Base-by-base conservation (phyloP, 345 rosid genomes). In the Lumnitzera racemosa region DNA sequence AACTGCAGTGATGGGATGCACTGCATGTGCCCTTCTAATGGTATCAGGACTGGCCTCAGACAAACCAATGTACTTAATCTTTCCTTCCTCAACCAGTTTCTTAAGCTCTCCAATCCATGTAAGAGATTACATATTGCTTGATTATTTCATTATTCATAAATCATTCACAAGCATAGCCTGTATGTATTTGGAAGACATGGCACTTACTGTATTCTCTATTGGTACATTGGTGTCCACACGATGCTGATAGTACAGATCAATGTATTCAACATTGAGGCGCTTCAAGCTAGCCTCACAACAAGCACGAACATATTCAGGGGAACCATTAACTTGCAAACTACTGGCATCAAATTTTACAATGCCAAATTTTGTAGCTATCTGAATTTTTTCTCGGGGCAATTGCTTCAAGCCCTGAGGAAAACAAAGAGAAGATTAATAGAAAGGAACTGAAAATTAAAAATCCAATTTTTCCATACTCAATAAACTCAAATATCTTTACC, bases 211-310 rank as follows among this genome's bases (percentile, higher is more conserved):
- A 49, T 78, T 84, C 54, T 76, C 86, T 56, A 67, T 78, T 7
- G 84, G 89, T 17, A 76, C 63, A 5, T 73, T 59, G 23, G 67
- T 67, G 66, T 78, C 86, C 13, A 78, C 78, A 36, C 78, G 68
- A 36, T 83, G 86, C 61, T 78, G 82, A 64, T 76, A 81, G 57
- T 76, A 78, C 46, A 78, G 67, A 73, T 81, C 84, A 53, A 75
- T 81, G 66, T 78, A 83, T 20, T 78, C 76, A 13, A 81, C 78
- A 57, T 52, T 78, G 15, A 83, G 89, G 41, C 79, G 76, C 68
- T 74, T 77, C 73, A 83, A 71, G 72, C 89, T 83, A 49, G 71
- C 89, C 68, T 81, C 82, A 13, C 89, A 83, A 55, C 79, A 72
- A 0, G 68, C 57, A 36, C 79, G 79, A 49, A 76, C 84, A 46